phyloP scores from a whole-genome alignment of 2,329 filamentous ascomycete species.

The Aspergillus hiratsukae region DNA sequence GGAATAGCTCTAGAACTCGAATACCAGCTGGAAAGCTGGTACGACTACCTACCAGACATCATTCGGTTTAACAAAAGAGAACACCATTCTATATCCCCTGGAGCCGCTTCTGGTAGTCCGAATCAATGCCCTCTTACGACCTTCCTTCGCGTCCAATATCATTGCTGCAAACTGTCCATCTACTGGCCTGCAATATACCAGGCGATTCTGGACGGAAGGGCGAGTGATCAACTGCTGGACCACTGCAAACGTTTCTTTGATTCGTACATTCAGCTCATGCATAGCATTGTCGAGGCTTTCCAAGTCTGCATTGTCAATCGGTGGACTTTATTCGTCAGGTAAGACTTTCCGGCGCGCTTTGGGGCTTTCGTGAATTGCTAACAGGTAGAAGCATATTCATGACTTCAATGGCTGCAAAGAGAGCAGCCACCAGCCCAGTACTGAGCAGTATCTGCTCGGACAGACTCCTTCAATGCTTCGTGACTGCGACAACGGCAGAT shows the following conservation, averaged over 20 bases:
- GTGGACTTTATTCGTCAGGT: conserved; percentile 1
- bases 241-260: conserved; percentile 16
- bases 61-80: conserved; percentile 18
- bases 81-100: too few species aligned
- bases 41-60: conserved; percentile 21
- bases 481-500: too few species aligned
- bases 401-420: too few species aligned
- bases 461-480: too few species aligned
- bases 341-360: too few species aligned
- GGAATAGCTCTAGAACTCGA: conserved; percentile 26
- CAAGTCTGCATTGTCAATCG: conserved; percentile 10
- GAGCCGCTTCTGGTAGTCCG: too few species aligned
- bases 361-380: too few species aligned
- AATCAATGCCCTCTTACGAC: conserved; percentile 4
- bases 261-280: conserved; percentile 13
- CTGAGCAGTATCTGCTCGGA: too few species aligned
- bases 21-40: conserved; percentile 29
- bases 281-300: conserved; percentile 10
- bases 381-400: too few species aligned
- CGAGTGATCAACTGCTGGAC: conserved; percentile 3
- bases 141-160: conserved; percentile 25
- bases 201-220: conserved; percentile 12
- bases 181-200: conserved; percentile 29
- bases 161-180: conserved; percentile 24
- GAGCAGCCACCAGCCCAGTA: too few species aligned